Base-by-base conservation (phyloP, 2,329 filamentous ascomycete genomes). In the Fusarium solani-melongenae region DNA sequence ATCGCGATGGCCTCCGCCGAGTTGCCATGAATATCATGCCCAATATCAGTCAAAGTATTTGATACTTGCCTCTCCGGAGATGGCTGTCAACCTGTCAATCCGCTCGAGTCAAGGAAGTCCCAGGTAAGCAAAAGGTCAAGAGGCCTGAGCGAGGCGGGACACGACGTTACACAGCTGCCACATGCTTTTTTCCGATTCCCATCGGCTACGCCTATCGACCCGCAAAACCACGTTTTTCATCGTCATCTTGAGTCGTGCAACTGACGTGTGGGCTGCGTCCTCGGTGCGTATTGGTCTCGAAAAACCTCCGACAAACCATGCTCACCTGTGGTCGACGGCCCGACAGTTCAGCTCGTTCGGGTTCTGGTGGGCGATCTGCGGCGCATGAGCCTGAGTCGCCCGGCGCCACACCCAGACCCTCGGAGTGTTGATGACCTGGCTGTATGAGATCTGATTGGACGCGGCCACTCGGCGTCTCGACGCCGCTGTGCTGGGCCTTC, bases 301-400 rank as follows among this genome's bases (percentile, higher is more conserved):
- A 51, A 62, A 62, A 20, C 22, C n/a, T 51, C 64, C 64, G 67
- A 72, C 20, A 62, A 59, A 49, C 59, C 63, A 33, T 29, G 44
- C 33, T 36, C 33, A 24, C 44, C 59, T 62, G 44, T 56, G 11
- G n/a, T 56, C 17, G 46, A 69, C 71, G 71, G 71, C 36, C 71
- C 71, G 71, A 74, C 57, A 72, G 55, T 53, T 72, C 71, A 74
- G 71, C 71, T 74, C 36, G 38, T 51, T 66, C 62, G 64, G 71
- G 64, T 59, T 60, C 60, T 66, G 39, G 61, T 46, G 64, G 64
- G 63, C 60, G 61, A 74, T 74, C 56, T 57, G 51, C 41, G 58
- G 53, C 66, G 67, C 68, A 74, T 72, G 56, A 36, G 62, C 56
- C 61, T 72, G 64, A 64, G 61, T 69, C 58, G 71, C 63, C 60